These are phyloP conservation scores for Alternaria triticimaculans DNA, from an alignment of 2,329 filamentous ascomycete species.

Conservation along the genomic window DNA sequence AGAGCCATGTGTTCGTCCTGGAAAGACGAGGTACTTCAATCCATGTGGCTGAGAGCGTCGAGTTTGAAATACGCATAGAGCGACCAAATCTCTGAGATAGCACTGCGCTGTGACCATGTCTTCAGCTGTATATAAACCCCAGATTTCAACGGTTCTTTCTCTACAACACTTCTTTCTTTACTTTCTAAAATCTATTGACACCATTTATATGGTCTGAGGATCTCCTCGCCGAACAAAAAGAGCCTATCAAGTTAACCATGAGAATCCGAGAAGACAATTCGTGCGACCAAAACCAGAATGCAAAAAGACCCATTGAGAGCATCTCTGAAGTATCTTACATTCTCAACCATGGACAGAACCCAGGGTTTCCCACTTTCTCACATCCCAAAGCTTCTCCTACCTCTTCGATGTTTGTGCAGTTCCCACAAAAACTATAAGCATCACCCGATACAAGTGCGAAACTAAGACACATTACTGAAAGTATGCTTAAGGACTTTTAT, in stretches of 20 bases:
- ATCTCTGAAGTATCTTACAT: too few relatives aligned
- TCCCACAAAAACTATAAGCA: too few relatives aligned
- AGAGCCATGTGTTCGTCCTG: neutral
- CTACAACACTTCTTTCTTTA: neutral
- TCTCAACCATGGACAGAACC: too few relatives aligned
- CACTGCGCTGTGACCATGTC: neutral
- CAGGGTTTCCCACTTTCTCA: too few relatives aligned
- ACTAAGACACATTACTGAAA: neutral
- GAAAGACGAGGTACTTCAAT: neutral
- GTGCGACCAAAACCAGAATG: neutral
- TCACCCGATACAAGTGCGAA: too few relatives aligned
- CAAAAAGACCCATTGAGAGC: too few relatives aligned
- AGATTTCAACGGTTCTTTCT: rapidly evolving
- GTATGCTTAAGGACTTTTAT: rapidly evolving
- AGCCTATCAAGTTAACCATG: rapidly evolving
- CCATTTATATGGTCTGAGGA: too few relatives aligned
- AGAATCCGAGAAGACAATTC: neutral
- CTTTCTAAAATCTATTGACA: too few relatives aligned
- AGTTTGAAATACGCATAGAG: neutral
- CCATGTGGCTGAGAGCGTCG: neutral
- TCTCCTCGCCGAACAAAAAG: neutral
- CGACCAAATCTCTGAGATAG: neutral
- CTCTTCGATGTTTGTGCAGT: too few relatives aligned
- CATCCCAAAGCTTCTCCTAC: too few relatives aligned
- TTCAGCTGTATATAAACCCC: neutral